These are phyloP conservation scores for Serendipita sp. DNA, from an alignment of 768 basidiomycete species.

Conservation along the genomic window DNA sequence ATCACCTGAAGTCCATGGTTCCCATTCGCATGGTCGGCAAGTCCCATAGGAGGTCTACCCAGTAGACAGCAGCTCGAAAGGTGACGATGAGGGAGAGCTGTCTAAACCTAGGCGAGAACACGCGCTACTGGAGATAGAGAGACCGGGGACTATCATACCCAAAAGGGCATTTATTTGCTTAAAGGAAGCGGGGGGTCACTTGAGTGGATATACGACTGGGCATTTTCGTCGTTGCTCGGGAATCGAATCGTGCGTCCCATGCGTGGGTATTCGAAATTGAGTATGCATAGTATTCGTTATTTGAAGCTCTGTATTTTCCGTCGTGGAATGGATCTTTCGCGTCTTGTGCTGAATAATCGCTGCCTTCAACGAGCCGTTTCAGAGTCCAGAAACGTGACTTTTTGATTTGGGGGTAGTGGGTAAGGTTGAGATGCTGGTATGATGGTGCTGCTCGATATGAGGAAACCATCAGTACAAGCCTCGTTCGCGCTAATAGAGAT, in stretches of 20 bases:
- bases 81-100: background rate
- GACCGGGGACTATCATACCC: constrained; percentile 26
- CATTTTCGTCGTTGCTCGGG: constrained; percentile 18
- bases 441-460: too few species aligned
- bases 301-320: too few species aligned
- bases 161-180: constrained; percentile 29
- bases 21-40: background rate
- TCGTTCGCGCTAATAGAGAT: too few species aligned
- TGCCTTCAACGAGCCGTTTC: too few species aligned
- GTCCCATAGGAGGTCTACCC: background rate
- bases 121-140: constrained; percentile 21
- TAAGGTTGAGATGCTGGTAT: too few species aligned
- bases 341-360: too few species aligned
- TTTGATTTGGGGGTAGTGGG: too few species aligned
- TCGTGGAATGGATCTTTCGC: too few species aligned
- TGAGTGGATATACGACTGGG: constrained; percentile 18
- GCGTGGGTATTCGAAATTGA: constrained; percentile 29
- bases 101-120: constrained; percentile 20
- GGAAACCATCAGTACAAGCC: too few species aligned
- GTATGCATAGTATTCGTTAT: constrained; percentile 13
- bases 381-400: too few species aligned
- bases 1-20: constrained; percentile 18
- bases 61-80: background rate
- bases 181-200: constrained; percentile 19
- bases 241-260: constrained; percentile 17